Base-by-base conservation (phyloP, 805 yeast species). In the Sugiyamaella boreocaroliniensis region DNA sequence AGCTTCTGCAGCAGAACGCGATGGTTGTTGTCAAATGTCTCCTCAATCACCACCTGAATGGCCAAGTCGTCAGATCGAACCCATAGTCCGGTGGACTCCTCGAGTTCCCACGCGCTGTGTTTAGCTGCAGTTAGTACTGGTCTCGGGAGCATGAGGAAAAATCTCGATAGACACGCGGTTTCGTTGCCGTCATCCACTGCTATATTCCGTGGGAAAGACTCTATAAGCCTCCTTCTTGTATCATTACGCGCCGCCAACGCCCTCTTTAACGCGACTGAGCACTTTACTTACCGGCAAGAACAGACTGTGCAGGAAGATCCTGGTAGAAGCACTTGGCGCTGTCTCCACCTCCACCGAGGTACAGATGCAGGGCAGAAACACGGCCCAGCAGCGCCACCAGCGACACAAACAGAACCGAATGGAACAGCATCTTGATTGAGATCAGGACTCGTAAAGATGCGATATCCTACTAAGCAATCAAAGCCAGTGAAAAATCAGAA, bases 11-110 rank as follows among this genome's bases (percentile, higher is more conserved):
- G 68, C 40, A 82, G 83, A 22, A 89, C 95, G 54, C 83, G 75
- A 68, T 90, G 92, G 68, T 86, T 79, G 65, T 83, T 81, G 70
- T 89, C 96, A 63, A 90, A 90, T 2, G 86, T 79, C 69, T 86
- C 93, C 64, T 84, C 89, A 52, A 86, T 86, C 1, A 89, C 81
- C 64, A 85, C 78, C 61, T 78, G 82, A 50, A 88, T 72, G 48
- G 75, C 78, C 63, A 88, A 68, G 48, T 58, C 52, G 40, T 78
- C 76, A n/a, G 75, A 70, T 58, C 78, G 81, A 49, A 76, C 75
- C 62, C 75, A 72, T 64, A 76, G 82, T 42, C 75, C 76, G 7
- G 76, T 68, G 34, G 71, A 67, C 16, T 76, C 75, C 59, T 78
- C 76, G 55, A 70, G 75, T 61, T 85, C 89, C 65, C 77, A 77